Evolutionary conservation across 2,329 filamentous ascomycete genomes (phyloP).

Genomic region (Ophiostoma fasciatum): DNA sequence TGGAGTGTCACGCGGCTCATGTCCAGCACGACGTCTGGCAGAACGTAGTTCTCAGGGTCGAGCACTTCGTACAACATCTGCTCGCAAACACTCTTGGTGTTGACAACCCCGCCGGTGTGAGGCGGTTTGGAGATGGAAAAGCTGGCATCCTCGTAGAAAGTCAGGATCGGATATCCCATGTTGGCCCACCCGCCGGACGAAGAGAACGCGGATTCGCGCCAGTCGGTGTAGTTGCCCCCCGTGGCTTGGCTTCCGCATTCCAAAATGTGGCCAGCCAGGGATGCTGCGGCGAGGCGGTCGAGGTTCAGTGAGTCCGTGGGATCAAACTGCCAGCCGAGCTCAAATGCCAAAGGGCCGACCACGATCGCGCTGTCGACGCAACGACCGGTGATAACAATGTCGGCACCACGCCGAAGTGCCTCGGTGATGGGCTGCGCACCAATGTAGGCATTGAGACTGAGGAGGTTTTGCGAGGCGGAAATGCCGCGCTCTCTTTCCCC

Average conservation of each 20-base stretch:
- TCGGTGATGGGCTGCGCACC: neutral
- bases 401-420: neutral
- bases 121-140: neutral
- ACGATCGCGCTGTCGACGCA: neutral
- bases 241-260: neutral
- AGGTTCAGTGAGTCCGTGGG: neutral
- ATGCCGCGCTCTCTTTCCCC: neutral
- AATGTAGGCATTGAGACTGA: neutral
- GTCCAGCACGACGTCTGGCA: neutral
- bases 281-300: neutral
- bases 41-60: neutral
- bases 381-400: neutral
- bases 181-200: neutral
- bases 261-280: neutral
- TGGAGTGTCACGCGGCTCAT: neutral
- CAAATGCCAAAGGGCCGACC: neutral
- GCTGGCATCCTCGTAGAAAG: neutral
- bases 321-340: neutral
- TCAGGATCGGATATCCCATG: neutral
- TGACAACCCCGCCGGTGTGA: neutral
- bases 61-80: neutral
- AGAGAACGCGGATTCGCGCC: neutral
- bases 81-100: neutral
- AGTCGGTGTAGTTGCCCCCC: neutral
- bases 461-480: neutral